These are phyloP conservation scores for Ganoderma lingzhi DNA, from an alignment of 1,284 basidiomycete species.

Conservation along the genomic window DNA sequence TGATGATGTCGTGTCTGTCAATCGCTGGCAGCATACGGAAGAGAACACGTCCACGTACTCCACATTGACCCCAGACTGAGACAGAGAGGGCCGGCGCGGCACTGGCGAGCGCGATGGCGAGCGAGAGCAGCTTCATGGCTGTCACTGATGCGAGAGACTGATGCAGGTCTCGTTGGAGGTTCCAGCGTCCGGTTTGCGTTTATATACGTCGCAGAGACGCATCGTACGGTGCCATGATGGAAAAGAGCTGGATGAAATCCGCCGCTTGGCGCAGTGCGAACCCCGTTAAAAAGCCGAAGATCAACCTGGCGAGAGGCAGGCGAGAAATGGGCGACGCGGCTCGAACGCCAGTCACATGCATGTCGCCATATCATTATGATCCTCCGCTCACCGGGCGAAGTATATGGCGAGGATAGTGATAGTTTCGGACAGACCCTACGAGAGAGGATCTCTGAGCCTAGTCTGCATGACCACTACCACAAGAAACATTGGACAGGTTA, in stretches of 20 bases:
- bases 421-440: no score
- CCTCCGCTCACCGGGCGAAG: no score
- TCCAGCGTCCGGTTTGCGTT: background rate
- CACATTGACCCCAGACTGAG: slow-evolving; percentile 43
- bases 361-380: no score
- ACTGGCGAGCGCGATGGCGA: slow-evolving; percentile 38
- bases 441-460: background rate
- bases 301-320: slow-evolving; percentile 14
- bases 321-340: background rate
- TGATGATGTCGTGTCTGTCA: background rate
- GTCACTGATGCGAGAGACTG: background rate
- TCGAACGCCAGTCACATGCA: no score
- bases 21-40: background rate
- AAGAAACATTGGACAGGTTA: background rate
- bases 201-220: slow-evolving; percentile 15
- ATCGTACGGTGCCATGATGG: background rate
- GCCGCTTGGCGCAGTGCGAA: slow-evolving; percentile 18
- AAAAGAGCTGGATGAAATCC: background rate
- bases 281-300: slow-evolving; percentile 30
- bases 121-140: slow-evolving; percentile 35
- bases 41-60: slow-evolving; percentile 30
- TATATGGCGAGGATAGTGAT: no score
- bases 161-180: background rate
- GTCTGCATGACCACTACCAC: background rate
- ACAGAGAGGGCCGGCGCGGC: slow-evolving; percentile 39